phyloP scores from a whole-genome alignment of 2,329 filamentous ascomycete genomes.

The Metarhizium rileyi region DNA sequence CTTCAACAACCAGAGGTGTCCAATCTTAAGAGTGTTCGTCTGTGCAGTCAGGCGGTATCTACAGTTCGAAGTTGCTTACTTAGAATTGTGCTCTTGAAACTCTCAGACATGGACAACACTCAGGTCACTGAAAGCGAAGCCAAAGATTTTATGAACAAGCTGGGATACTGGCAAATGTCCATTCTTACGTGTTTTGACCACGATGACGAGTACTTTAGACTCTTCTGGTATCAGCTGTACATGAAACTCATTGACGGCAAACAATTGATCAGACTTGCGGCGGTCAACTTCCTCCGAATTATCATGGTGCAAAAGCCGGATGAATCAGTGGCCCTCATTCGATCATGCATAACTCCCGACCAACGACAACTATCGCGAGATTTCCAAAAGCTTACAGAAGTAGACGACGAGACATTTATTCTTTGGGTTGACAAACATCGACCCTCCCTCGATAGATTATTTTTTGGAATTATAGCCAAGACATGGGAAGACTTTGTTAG shows the following conservation, averaged over 20 bases:
- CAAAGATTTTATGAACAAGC: constrained; percentile 66
- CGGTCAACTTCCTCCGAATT: constrained; percentile 82
- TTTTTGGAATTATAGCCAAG: constrained; percentile 71
- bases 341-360: constrained; percentile 58
- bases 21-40: constrained; percentile 73
- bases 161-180: constrained; percentile 93
- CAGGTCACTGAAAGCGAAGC: constrained; percentile 50
- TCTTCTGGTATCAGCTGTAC: constrained; percentile 91
- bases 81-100: constrained; percentile 64
- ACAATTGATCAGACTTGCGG: constrained; percentile 58
- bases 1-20: constrained; percentile 78
- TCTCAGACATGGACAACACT: constrained; percentile 72
- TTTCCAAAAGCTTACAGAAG: constrained; percentile 74
- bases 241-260: constrained; percentile 70
- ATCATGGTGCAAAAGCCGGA: constrained; percentile 87
- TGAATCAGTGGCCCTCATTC: constrained; percentile 66
- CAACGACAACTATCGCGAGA: constrained; percentile 63
- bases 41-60: constrained; percentile 75
- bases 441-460: constrained; percentile 67
- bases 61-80: constrained; percentile 71
- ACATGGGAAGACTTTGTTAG: constrained; percentile 83
- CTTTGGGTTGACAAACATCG: constrained; percentile 80
- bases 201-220: constrained; percentile 71
- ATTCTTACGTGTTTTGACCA: constrained; percentile 68
- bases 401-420: constrained; percentile 83